phyloP scores from a whole-genome alignment of 2,329 filamentous ascomycete genomes.

The Colletotrichum tofieldiae region DNA sequence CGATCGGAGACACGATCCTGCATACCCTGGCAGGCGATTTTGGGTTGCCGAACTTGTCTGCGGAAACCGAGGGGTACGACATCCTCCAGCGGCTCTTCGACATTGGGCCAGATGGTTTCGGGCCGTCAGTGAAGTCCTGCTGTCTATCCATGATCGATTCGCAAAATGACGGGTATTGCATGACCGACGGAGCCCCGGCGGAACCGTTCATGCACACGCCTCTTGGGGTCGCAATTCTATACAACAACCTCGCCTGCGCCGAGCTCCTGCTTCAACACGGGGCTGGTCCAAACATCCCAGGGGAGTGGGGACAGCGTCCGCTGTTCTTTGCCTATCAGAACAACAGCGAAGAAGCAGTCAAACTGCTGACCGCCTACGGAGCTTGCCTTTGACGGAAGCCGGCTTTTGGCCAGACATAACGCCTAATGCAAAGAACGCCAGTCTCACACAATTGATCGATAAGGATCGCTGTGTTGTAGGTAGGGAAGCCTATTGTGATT shows the following conservation, averaged over 20 bases:
- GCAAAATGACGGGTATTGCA: neutral
- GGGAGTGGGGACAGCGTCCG: slow-evolving; percentile 11
- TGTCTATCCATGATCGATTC: slow-evolving; percentile 18
- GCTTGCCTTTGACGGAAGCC: slow-evolving; percentile 8
- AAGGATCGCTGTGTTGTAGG: neutral
- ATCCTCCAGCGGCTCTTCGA: slow-evolving; percentile 13
- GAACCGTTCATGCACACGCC: slow-evolving; percentile 10
- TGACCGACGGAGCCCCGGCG: neutral
- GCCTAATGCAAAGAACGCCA: neutral
- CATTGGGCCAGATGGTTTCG: slow-evolving; percentile 9
- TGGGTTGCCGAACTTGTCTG: neutral
- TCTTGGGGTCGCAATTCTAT: slow-evolving; percentile 4
- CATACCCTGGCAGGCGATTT: slow-evolving; percentile 14
- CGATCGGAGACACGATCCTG: slow-evolving; percentile 11
- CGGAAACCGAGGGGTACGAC: slow-evolving; percentile 12
- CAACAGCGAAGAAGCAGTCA: slow-evolving; percentile 17
- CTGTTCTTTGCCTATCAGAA: slow-evolving; percentile 12
- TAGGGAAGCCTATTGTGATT: neutral
- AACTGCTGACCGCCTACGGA: slow-evolving; percentile 7
- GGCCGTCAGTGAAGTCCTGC: neutral
- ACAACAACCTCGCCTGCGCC: slow-evolving; percentile 16
- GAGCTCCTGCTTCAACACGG: slow-evolving; percentile 18
- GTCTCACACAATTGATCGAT: neutral
- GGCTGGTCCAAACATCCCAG: slow-evolving; percentile 7
- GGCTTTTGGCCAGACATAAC: neutral